A percentile compares a stretch with the other conserved stretches of the same genome.
Evolutionary conservation across 2,329 filamentous ascomycete genomes (phyloP).

Genomic region (Metarhizium sp.): DNA sequence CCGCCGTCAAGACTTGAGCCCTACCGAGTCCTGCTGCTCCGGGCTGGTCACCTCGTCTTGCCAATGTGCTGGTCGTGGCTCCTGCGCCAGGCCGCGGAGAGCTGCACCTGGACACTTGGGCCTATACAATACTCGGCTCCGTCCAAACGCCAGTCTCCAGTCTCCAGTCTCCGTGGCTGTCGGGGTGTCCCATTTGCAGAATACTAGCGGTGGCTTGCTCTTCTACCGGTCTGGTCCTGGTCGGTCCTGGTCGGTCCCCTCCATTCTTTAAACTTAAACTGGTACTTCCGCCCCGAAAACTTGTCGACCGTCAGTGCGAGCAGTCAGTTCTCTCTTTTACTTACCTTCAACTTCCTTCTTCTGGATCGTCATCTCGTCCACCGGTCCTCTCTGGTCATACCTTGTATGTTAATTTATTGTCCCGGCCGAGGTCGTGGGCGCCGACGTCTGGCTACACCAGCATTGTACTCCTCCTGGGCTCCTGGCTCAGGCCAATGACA

Average conservation of each 20-base stretch:
- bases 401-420: too few relatives aligned
- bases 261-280: not conserved
- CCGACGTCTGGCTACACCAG: not conserved
- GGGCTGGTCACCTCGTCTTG: too few relatives aligned
- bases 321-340: not conserved
- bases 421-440: not conserved
- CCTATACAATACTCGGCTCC: too few relatives aligned
- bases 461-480: not conserved
- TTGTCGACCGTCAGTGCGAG: not conserved
- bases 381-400: not conserved
- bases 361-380: not conserved
- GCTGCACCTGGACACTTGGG: too few relatives aligned
- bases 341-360: not conserved
- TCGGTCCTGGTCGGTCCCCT: not conserved
- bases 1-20: too few relatives aligned
- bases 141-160: not conserved
- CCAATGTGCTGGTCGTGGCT: too few relatives aligned
- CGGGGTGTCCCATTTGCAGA: not conserved
- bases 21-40: too few relatives aligned
- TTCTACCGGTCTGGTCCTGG: slow-evolving; percentile 2
- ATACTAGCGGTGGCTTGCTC: slow-evolving; percentile 3
- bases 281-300: not conserved
- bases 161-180: not conserved
- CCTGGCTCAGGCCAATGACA: not conserved
- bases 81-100: too few relatives aligned